Base-by-base conservation (phyloP, 768 basidiomycete species). In the Chiua virens region DNA sequence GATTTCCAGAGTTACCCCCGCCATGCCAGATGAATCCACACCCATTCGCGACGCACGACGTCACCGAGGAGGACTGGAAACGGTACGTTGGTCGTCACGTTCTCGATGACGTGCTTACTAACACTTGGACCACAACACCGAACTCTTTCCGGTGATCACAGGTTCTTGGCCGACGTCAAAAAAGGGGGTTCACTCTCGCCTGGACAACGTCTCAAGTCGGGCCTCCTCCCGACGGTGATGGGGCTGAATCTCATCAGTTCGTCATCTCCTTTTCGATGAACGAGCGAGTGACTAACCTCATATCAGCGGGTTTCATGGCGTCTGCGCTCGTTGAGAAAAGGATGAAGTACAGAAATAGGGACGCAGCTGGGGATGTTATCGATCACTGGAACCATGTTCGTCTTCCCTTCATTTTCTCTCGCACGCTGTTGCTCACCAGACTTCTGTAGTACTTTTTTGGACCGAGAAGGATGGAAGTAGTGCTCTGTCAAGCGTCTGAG, bases 21-120 rank as follows among this genome's bases (percentile, higher is more conserved):
- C 74, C 75, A 2, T 69, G 74, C 5, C 49, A 53, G 25, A 25
- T 60, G 9, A 52, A 54, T 17, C 73, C 72, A 10, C 82, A 83
- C 57, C 81, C 81, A 22, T 83, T 83, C 57, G 57, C 61, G 21
- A 66, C 73, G 42, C 77, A 79, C 60, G 80, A 83, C 56, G 63
- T 83, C 4, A 55, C 47, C 0, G 74, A 81, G 62, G 67, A 62
- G 17, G 82, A 83, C 60, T 83, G 82, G 82, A 58, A 64, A 36
- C 67, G 70, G 73, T 78, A 13, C 20, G 59, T 50, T 14, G 10
- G 10, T 30, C 30, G 30, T 11, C 30, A 30, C 30, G 30, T 11
- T 30, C 30, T 30, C 30, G 30, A 3, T 14, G 30, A 30, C 30
- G 30, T 30, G 30, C 11, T 7, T 5, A 30, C 30, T 30, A 3